Evolutionary conservation across 2,329 filamentous ascomycete genomes (phyloP).

Genomic region (Septoria linicola): DNA sequence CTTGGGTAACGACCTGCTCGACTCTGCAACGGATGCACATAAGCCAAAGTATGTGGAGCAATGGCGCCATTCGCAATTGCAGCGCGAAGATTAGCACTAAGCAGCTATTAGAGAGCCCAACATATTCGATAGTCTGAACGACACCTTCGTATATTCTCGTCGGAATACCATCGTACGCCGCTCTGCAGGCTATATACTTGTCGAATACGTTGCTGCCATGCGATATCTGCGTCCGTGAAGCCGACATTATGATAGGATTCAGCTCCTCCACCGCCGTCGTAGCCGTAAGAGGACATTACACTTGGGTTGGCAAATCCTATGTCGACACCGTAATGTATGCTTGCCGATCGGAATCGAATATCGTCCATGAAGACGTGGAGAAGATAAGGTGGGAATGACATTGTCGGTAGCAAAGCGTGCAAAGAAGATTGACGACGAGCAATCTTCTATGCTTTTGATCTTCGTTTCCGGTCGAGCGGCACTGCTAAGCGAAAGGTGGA

Average conservation of each 20-base stretch:
- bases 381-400: neutral
- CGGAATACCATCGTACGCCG: neutral
- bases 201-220: neutral
- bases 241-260: neutral
- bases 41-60: constrained; percentile 32
- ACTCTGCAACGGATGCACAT: constrained; percentile 36
- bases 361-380: constrained; percentile 5
- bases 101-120: neutral
- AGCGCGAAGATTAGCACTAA: constrained; percentile 28
- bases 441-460: neutral
- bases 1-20: constrained; percentile 35
- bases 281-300: constrained; percentile 8
- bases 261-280: constrained; percentile 3
- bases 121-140: neutral
- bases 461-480: neutral
- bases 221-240: neutral
- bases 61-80: constrained; percentile 35
- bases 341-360: constrained; percentile 2
- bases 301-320: neutral
- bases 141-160: neutral
- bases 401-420: neutral
- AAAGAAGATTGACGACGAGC: neutral
- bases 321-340: constrained; percentile 4
- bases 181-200: constrained; percentile 8
- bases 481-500: no score